Percentiles rank a stretch among this genome's conserved stretches.
These are phyloP conservation scores for Fusarium robinianum DNA, from an alignment of 2,329 filamentous ascomycete genomes.

Conservation along the genomic window DNA sequence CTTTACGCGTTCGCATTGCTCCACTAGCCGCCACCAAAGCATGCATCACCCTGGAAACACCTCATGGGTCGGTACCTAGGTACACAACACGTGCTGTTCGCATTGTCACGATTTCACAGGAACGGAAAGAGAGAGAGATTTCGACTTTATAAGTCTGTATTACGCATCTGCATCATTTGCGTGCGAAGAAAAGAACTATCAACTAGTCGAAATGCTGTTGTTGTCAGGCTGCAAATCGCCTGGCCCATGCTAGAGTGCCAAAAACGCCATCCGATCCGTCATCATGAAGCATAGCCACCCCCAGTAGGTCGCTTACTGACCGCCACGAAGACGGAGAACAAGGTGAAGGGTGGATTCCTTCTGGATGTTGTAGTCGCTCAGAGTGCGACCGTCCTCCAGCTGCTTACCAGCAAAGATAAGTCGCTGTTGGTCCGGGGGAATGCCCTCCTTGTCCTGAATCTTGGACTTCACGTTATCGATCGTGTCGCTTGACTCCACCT, in stretches of 20 bases:
- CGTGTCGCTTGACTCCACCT: constrained; percentile 87
- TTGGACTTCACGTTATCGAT: constrained; percentile 98
- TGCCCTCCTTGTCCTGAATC: constrained; percentile 98
- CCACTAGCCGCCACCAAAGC: too few relatives aligned
- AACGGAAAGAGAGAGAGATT: neutral
- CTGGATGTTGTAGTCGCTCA: constrained; percentile 95
- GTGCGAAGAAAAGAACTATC: constrained; percentile 24
- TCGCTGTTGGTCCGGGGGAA: constrained; percentile 94
- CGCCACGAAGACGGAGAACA: constrained; percentile 88
- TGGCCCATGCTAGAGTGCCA: constrained; percentile 24
- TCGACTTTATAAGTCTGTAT: constrained; percentile 33
- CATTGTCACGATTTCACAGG: too few relatives aligned
- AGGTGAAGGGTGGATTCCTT: constrained; percentile 88
- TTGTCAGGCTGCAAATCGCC: constrained; percentile 24
- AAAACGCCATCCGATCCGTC: constrained; percentile 58
- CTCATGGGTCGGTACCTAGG: too few relatives aligned
- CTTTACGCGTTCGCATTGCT: too few relatives aligned
- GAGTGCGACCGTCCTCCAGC: constrained; percentile 87
- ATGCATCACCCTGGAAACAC: too few relatives aligned
- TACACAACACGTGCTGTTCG: too few relatives aligned
- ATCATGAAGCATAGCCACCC: constrained; percentile 60
- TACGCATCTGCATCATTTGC: constrained; percentile 9
- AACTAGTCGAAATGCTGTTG: constrained; percentile 27
- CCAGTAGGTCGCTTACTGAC: constrained; percentile 48
- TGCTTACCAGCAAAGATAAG: constrained; percentile 97